Conservation (phyloP, 2,329 filamentous ascomycete species). For the Fusarium tupiense region DNA sequence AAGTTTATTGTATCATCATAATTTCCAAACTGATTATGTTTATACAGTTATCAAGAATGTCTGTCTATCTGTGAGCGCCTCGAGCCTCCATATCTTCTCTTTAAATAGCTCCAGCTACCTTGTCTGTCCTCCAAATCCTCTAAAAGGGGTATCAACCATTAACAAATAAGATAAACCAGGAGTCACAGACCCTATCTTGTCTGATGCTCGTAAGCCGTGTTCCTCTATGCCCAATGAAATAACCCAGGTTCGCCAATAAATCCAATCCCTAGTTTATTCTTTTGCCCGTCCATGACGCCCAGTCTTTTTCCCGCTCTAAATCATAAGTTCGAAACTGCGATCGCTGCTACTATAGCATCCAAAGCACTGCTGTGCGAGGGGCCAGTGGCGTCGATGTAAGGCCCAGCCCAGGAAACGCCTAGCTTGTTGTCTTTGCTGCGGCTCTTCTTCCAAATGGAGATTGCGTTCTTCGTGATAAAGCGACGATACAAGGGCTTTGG, state of each 20-base stretch:
- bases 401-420: constrained; percentile 73
- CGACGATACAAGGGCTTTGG: constrained; percentile 59
- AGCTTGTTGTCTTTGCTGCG: constrained; percentile 61
- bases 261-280: constrained; percentile 14
- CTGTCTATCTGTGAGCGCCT: neutral
- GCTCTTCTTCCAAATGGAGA: constrained; percentile 71
- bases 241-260: constrained; percentile 32
- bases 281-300: constrained; percentile 12
- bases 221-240: constrained; percentile 21
- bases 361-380: constrained; percentile 72
- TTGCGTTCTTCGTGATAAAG: constrained; percentile 70
- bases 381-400: constrained; percentile 61
- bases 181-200: constrained; percentile 17
- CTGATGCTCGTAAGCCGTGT: constrained; percentile 16
- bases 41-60: constrained; percentile 12
- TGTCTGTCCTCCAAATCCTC: constrained; percentile 20
- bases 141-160: constrained; percentile 41
- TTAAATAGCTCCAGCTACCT: constrained; percentile 7
- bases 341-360: constrained; percentile 73
- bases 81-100: constrained; percentile 6
- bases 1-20: neutral
- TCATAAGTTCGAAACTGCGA: constrained; percentile 48
- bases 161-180: constrained; percentile 31
- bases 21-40: constrained; percentile 11
- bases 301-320: neutral